Percentiles rank a stretch among this genome's conserved stretches.
These are phyloP conservation scores for Monosporozyma unispora DNA, from an alignment of 805 yeast genomes.

Conservation along the genomic window DNA sequence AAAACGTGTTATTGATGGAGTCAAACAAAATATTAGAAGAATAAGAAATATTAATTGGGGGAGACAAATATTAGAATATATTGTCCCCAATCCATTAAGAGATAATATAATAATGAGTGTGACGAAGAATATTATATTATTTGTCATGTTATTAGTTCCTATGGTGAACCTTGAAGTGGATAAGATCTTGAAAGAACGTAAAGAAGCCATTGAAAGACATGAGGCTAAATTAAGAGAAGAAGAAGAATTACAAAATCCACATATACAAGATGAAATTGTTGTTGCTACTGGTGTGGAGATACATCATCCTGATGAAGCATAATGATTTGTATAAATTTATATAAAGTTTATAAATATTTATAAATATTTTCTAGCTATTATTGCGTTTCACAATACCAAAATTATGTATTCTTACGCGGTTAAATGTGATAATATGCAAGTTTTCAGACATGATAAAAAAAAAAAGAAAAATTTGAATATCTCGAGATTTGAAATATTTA, in stretches of 20 bases:
- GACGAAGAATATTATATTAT: conserved; percentile 17
- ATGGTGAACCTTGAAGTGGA: conserved; percentile 11
- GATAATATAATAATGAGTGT: conserved; percentile 13
- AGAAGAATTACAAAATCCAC: neutral
- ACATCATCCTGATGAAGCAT: neutral
- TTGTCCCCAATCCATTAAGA: conserved; percentile 18
- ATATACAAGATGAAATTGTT: neutral
- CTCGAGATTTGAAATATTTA: too few species aligned
- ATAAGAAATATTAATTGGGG: neutral
- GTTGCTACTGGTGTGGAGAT: neutral
- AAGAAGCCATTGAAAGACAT: neutral
- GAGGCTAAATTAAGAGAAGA: neutral
- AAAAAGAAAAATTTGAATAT: too few species aligned
- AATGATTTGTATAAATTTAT: too few species aligned
- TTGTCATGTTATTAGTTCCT: conserved; percentile 19
- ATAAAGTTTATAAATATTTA: too few species aligned
- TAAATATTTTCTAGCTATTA: too few species aligned
- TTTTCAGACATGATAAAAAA: too few species aligned
- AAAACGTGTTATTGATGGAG: neutral
- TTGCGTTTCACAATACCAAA: too few species aligned
- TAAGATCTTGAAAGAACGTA: conserved; percentile 4
- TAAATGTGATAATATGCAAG: too few species aligned
- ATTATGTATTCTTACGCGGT: too few species aligned
- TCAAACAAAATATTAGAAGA: neutral
- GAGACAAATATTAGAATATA: conserved; percentile 6